Conservation (phyloP, 441 rosid genomes). For the Hura crepitans region DNA sequence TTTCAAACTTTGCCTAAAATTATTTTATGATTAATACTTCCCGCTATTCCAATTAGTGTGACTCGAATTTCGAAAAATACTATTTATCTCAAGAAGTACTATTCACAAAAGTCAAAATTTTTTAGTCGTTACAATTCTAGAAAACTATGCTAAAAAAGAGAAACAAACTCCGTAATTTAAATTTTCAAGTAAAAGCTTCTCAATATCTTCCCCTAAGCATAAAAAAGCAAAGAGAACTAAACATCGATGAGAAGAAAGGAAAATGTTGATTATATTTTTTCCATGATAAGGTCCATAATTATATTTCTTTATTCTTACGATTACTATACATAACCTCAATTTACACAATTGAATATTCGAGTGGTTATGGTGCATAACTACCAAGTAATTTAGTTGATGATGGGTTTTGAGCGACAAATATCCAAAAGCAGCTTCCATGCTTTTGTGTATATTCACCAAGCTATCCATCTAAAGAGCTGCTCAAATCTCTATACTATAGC, state of each 20-base stretch:
- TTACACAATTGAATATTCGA: not conserved
- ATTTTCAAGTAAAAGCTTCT: not conserved
- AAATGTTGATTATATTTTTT: not conserved
- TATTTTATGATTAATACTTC: no score
- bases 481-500: slow-evolving; percentile 67
- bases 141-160: not conserved
- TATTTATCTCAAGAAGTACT: no score
- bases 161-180: not conserved
- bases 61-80: no score
- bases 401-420: slow-evolving; percentile 50
- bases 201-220: not conserved
- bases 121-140: no score
- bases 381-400: slow-evolving; percentile 42
- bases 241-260: not conserved
- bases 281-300: not conserved
- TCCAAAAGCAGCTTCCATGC: slow-evolving; percentile 86
- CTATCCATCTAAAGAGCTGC: slow-evolving; percentile 92
- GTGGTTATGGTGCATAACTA: slow-evolving; percentile 10
- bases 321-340: not conserved
- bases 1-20: no score
- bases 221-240: not conserved
- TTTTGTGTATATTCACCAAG: slow-evolving; percentile 75
- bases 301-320: not conserved
- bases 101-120: no score
- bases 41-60: no score